Percentiles rank a stretch among this genome's conserved stretches.
Evolutionary conservation across 2,329 filamentous ascomycete genomes (phyloP).

Genomic region (Ophiostoma tasmaniense): DNA sequence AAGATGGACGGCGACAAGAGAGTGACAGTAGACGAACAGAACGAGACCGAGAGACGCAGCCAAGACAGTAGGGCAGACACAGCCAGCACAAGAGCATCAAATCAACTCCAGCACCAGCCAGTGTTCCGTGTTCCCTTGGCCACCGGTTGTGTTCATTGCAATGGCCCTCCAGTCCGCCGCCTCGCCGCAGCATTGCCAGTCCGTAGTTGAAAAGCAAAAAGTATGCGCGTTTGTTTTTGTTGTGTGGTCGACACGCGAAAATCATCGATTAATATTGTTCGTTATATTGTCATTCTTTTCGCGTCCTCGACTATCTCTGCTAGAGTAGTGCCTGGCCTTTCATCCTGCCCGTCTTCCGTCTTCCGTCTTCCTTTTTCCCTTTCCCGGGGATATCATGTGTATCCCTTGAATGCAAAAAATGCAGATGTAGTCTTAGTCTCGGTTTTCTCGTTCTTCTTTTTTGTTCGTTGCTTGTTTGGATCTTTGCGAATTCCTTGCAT

Average conservation of each 20-base stretch:
- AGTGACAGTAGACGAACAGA: too few relatives aligned
- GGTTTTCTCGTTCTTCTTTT: slow-evolving; percentile 2
- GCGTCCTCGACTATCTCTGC: neutral
- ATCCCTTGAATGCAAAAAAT: neutral
- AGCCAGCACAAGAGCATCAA: neutral
- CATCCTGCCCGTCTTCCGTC: neutral
- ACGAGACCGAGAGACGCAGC: neutral
- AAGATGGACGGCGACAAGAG: neutral
- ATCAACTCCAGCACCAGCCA: neutral
- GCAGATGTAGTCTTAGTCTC: slow-evolving; percentile 5
- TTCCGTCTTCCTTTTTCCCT: neutral
- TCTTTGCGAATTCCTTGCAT: too few relatives aligned
- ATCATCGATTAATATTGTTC: slow-evolving; percentile 11
- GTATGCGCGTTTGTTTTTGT: neutral
- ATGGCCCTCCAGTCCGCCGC: neutral
- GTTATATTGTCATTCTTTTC: slow-evolving; percentile 11
- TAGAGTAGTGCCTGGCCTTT: neutral
- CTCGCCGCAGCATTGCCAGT: neutral
- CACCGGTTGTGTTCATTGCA: too few relatives aligned
- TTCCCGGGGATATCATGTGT: slow-evolving; percentile 1
- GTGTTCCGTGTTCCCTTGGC: neutral
- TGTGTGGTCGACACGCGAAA: slow-evolving; percentile 9
- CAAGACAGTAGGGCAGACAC: neutral
- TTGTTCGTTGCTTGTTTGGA: neutral
- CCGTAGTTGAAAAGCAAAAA: neutral